phyloP scores from a whole-genome alignment of 2,329 filamentous ascomycete species.

The Colletotrichum sp. region DNA sequence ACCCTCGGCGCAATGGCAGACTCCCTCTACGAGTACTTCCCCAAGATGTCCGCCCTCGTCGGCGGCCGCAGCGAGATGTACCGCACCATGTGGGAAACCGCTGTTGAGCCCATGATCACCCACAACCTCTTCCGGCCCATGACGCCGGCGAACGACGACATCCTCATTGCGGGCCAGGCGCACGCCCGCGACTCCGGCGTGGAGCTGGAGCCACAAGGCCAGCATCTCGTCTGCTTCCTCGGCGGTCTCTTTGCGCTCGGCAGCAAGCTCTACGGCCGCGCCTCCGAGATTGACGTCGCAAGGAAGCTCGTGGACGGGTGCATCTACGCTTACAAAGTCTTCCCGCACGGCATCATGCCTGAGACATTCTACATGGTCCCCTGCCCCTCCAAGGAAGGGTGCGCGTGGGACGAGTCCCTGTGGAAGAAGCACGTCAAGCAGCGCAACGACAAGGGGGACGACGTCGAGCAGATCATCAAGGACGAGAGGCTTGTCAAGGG shows the following conservation, averaged over 20 bases:
- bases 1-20: conserved; percentile 60
- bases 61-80: conserved; percentile 68
- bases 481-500: conserved; percentile 29
- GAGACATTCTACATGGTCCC: conserved; percentile 54
- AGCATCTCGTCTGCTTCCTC: conserved; percentile 73
- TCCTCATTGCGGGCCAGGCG: conserved; percentile 62
- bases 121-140: conserved; percentile 75
- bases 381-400: conserved; percentile 36
- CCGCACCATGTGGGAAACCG: conserved; percentile 65
- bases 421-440: conserved; percentile 39
- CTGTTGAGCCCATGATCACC: conserved; percentile 63
- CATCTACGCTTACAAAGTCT: conserved; percentile 60
- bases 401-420: conserved; percentile 32
- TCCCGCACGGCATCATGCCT: conserved; percentile 63
- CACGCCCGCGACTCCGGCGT: conserved; percentile 42
- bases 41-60: conserved; percentile 68
- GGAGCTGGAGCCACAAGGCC: conserved; percentile 44
- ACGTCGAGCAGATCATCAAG: conserved; percentile 29
- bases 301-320: conserved; percentile 58
- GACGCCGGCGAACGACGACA: conserved; percentile 63
- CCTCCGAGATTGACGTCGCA: conserved; percentile 50
- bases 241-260: conserved; percentile 75
- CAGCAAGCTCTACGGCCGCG: conserved; percentile 61
- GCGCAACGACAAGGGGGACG: conserved; percentile 17
- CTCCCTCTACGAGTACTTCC: conserved; percentile 64